Evolutionary conservation across 345 rosid species (phyloP), one percentile per base, ranked within the genome.

Genomic region (Microcos paniculata): DNA sequence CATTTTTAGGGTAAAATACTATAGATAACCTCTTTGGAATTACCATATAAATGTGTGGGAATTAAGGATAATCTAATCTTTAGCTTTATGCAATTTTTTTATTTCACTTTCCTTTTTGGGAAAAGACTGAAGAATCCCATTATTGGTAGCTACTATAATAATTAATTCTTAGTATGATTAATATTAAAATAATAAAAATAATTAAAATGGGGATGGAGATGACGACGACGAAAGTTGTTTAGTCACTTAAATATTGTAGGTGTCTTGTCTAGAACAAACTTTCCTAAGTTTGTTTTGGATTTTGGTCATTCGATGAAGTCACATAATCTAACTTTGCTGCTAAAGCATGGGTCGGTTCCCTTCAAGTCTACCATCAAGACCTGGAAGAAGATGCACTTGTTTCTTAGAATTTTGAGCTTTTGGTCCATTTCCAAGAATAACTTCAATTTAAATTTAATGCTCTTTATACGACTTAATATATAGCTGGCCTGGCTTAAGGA

Each of bases 81-180:
- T 35, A n/a, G 31, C 21, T 62, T 62, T 48, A 30, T 61, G 28
- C 45, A 72, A 53, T 80, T 18, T 52, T n/a, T 45, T 49, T 38
- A 43, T 28, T 35, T 56, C 80, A 69, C 87, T 81, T 83, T 42
- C 84, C 87, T 80, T 84, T 64, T 51, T 82, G 82, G 80, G 82
- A 65, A 86, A 73, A 79, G 6, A 43, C 52, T 64, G 28, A 52
- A 49, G 35, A 45, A 45, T 53, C 58, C 58, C 11, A 51, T 68
- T 56, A 68, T 62, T 62, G 61, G 24, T 66, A n/a, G 61, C 31
- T 66, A n/a, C 23, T 30, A 66, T 11, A 19, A 65, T 70, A 72
- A n/a, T 46, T 70, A 72, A n/a, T 46, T 59, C 19, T 21, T 4
- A 12, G 35, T 24, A 8, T 26, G 23, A 15, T 67, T 5, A 67